phyloP scores from a whole-genome alignment of 2,329 filamentous ascomycete species.

The Malbranchea cinnamomea region DNA sequence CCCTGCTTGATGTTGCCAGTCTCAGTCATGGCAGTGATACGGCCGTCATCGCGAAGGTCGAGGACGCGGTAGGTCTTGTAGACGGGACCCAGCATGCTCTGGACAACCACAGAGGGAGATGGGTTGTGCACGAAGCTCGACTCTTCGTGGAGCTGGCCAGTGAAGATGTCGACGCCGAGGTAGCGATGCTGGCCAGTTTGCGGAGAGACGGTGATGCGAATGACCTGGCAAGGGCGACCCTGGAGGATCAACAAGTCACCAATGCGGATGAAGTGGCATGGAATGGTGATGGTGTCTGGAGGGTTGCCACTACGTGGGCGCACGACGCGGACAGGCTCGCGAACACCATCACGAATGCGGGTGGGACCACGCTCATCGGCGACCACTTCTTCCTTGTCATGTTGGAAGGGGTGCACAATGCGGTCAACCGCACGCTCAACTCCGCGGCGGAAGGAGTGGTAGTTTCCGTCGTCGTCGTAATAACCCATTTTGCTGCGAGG shows the following conservation, averaged over 20 bases:
- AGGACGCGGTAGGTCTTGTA: slow-evolving; percentile 99
- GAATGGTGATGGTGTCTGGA: slow-evolving; percentile 89
- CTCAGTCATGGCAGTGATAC: slow-evolving; percentile 95
- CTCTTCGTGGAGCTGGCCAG: slow-evolving; percentile 98
- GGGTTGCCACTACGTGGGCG: slow-evolving; percentile 34
- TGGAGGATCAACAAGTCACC: slow-evolving; percentile 98
- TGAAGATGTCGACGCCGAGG: slow-evolving; percentile 99
- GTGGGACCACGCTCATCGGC: slow-evolving; percentile 30
- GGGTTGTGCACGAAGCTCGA: slow-evolving; percentile 96
- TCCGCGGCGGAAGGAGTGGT: slow-evolving; percentile 60
- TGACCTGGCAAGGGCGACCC: slow-evolving; percentile 98
- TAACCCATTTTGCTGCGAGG: slow-evolving; percentile 55
- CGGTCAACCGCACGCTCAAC: slow-evolving; percentile 51
- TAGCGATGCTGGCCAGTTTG: slow-evolving; percentile 99
- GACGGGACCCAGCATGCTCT: slow-evolving; percentile 98
- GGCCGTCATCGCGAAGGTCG: slow-evolving; percentile 74
- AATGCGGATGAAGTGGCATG: slow-evolving; percentile 98
- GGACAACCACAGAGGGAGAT: slow-evolving; percentile 86
- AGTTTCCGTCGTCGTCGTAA: slow-evolving; percentile 65
- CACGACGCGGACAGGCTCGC: slow-evolving; percentile 35
- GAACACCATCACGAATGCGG: slow-evolving; percentile 29
- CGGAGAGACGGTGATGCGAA: slow-evolving; percentile 94
- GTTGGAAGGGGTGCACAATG: slow-evolving; percentile 48
- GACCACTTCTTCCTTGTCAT: slow-evolving; percentile 25
- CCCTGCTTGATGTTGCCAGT: slow-evolving; percentile 95